These are phyloP conservation scores for Candida qinlingensis DNA, from an alignment of 805 yeast genomes.

Conservation along the genomic window DNA sequence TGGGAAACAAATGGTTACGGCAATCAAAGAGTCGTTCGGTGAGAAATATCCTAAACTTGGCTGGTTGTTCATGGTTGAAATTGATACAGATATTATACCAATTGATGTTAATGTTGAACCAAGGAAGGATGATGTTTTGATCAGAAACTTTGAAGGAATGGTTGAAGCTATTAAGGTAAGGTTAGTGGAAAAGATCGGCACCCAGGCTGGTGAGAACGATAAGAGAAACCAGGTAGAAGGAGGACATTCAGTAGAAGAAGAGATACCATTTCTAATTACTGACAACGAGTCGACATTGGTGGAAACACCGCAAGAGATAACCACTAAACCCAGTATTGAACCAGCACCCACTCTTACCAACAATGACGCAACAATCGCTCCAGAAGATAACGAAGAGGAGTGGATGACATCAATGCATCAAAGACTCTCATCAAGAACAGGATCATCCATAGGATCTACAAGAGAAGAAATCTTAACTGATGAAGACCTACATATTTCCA, in stretches of 20 bases:
- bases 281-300: too few species aligned
- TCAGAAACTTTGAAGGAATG: slow-evolving; percentile 19
- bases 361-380: neutral
- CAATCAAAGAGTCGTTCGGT: slow-evolving; percentile 20
- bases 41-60: neutral
- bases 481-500: slow-evolving; percentile 10
- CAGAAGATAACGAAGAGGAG: slow-evolving; percentile 1
- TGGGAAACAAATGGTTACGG: neutral
- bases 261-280: too few species aligned
- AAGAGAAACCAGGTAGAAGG: too few species aligned
- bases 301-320: too few species aligned
- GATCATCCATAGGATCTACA: neutral
- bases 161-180: too few species aligned
- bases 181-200: too few species aligned
- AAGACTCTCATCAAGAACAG: slow-evolving; percentile 4
- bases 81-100: slow-evolving; percentile 12
- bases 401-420: slow-evolving; percentile 12
- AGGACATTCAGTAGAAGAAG: neutral
- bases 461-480: neutral
- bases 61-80: slow-evolving; percentile 32
- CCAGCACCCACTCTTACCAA: neutral
- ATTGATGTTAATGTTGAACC: slow-evolving; percentile 41
- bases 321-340: too few species aligned
- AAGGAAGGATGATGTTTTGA: slow-evolving; percentile 35
- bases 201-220: too few species aligned